Evolutionary conservation across 768 basidiomycete genomes (phyloP), one percentile per base, ranked within the genome.

Genomic region (Trametes elegans): DNA sequence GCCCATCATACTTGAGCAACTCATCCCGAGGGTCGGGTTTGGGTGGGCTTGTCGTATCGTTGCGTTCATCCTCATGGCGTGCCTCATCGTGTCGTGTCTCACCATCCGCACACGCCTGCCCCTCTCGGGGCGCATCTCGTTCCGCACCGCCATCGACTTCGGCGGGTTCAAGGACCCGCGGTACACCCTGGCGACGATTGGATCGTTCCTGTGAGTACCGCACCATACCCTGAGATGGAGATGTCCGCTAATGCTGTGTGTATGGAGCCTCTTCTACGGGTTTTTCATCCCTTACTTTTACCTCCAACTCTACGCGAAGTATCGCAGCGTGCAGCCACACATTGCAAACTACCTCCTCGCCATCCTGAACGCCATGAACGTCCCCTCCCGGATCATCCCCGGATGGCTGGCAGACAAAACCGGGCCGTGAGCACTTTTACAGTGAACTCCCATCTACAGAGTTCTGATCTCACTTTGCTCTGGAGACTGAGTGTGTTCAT

Each of bases 1-100:
- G 58, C 82, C 82, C 3, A 71, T 82, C 34, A 70, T 83, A 54
- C 70, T 82, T 4, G 79, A 81, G 58, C 76, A 76, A 46, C 66
- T 82, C 45, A 60, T 66, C 31, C 46, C 60, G 2, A 31, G 23
- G 7, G 29, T 68, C 35, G 67, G 66, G 1, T 70, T 70, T 39
- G 57, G 59, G 9, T 71, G 70, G 70, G 68, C 71, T 5, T 65
- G 69, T 7, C 67, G 71, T 21, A 55, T 66, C 26, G 55, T 59
- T 19, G 69, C 65, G 19, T 69, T 72, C 49, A 46, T 70, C 16
- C 63, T 63, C 10, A 51, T 70, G 19, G 63, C 36, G 3, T 66
- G 64, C 49, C 63, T 68, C 10, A 47, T 51, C 23, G 52, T 66
- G 9, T 55, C 70, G 1, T 66, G 64, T 32, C 31, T 69, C 7